Evolutionary conservation across 2,329 filamentous ascomycete species (phyloP).

Genomic region (Ophiocordyceps camponoti-rufipedis): DNA sequence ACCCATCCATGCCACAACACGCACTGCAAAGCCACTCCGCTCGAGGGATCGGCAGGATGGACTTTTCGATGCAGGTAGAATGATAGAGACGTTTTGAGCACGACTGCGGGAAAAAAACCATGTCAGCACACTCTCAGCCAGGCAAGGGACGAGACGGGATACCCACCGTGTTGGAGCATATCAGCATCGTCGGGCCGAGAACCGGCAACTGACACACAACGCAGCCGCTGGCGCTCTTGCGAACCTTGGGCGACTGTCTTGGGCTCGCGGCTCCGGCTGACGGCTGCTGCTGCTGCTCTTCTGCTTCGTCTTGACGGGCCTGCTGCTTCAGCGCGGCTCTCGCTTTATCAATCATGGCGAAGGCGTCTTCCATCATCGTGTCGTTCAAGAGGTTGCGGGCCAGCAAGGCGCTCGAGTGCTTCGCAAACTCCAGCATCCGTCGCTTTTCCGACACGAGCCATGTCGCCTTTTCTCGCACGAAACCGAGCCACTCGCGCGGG

Average conservation of each 20-base stretch:
- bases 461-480: conserved; percentile 27
- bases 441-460: conserved; percentile 32
- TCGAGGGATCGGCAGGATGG: conserved; percentile 16
- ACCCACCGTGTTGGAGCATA: conserved; percentile 32
- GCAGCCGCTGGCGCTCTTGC: conserved; percentile 26
- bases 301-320: not conserved
- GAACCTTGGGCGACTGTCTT: conserved; percentile 16
- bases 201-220: conserved; percentile 28
- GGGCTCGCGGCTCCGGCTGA: conserved; percentile 3
- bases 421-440: conserved; percentile 34
- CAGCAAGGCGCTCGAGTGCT: conserved; percentile 32
- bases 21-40: conserved; percentile 25
- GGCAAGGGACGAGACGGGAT: not conserved
- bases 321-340: conserved; percentile 11
- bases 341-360: conserved; percentile 23
- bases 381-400: conserved; percentile 28
- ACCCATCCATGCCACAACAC: conserved; percentile 12
- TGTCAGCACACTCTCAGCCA: not conserved
- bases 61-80: conserved; percentile 22
- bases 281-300: conserved; percentile 1
- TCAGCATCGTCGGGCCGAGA: conserved; percentile 25
- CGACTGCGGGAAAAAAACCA: conserved; percentile 11
- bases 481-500: conserved; percentile 30
- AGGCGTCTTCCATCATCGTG: conserved; percentile 21
- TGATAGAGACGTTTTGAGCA: conserved; percentile 30